These are phyloP conservation scores for Sanguinoderma infundibulare DNA, from an alignment of 1,284 basidiomycete species.

Conservation along the genomic window DNA sequence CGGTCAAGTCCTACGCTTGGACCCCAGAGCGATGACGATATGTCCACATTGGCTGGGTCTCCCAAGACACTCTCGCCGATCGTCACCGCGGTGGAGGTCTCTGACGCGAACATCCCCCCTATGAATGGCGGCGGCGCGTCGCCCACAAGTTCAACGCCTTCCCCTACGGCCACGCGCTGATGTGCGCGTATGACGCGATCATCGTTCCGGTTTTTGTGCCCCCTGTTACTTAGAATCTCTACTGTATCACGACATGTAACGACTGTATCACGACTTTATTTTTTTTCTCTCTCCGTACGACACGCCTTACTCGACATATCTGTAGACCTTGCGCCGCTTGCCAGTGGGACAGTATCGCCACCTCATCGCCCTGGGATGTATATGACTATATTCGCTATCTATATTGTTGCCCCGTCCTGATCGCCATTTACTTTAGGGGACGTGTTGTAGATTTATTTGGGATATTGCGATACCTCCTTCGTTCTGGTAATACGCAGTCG, in stretches of 20 bases:
- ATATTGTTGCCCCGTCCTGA: neutral
- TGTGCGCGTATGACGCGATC: neutral
- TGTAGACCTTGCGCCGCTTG: neutral
- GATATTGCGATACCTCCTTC: neutral
- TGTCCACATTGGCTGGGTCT: conserved; percentile 31
- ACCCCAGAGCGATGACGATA: conserved; percentile 37
- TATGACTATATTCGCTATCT: neutral
- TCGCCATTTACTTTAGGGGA: neutral
- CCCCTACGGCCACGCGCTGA: neutral
- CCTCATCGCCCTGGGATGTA: too few species aligned
- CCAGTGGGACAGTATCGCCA: neutral
- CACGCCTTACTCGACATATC: neutral
- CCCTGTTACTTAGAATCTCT: neutral
- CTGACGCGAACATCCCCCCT: conserved; percentile 10
- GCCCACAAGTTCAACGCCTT: too few species aligned
- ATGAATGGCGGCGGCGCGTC: conserved; percentile 8
- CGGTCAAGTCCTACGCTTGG: conserved; percentile 53
- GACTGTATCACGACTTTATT: conserved; percentile 15
- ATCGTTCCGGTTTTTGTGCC: neutral
- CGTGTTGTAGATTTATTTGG: neutral
- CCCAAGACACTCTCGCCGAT: conserved; percentile 31
- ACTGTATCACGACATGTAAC: conserved; percentile 19
- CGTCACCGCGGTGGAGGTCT: conserved; percentile 28
- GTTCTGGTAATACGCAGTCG: neutral
- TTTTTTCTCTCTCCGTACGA: neutral